Conservation (phyloP, 2,329 filamentous ascomycete species). For the Ceratocystis harringtonii region DNA sequence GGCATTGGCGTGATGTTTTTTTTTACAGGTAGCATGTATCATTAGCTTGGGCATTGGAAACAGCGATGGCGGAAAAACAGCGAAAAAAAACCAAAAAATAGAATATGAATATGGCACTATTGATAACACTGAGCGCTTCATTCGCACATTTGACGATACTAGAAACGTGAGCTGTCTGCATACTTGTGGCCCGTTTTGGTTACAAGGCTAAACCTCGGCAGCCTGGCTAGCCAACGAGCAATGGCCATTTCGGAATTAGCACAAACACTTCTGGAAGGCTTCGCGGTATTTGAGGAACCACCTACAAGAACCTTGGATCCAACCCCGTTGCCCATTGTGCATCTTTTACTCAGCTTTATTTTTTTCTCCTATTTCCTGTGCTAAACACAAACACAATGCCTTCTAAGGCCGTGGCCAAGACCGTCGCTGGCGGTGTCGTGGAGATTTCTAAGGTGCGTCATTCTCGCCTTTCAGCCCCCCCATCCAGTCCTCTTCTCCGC, state of each 20-base stretch:
- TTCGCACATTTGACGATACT: not conserved
- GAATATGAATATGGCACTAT: not conserved
- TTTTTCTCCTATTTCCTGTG: not conserved
- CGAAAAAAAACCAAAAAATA: not conserved
- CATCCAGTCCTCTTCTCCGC: not conserved
- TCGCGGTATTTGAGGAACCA: not conserved
- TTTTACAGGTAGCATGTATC: not conserved
- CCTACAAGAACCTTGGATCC: not conserved
- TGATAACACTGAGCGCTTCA: not conserved
- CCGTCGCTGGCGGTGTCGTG: conserved; percentile 35
- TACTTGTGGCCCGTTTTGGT: not conserved
- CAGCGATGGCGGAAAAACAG: not conserved
- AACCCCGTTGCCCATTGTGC: not conserved
- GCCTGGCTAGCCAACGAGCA: not conserved
- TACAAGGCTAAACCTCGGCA: not conserved
- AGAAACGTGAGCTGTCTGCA: not conserved
- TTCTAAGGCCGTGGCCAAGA: conserved; percentile 44
- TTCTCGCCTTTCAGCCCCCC: not conserved
- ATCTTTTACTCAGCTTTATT: not conserved
- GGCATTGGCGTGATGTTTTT: not conserved
- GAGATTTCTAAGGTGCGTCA: conserved; percentile 42
- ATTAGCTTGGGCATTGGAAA: not conserved
- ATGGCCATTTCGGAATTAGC: conserved; percentile 7
- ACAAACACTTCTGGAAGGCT: not conserved
- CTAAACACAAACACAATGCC: conserved; percentile 36